phyloP scores from a whole-genome alignment of 495 filamentous ascomycete genomes.

The Clohesyomyces aquaticus region DNA sequence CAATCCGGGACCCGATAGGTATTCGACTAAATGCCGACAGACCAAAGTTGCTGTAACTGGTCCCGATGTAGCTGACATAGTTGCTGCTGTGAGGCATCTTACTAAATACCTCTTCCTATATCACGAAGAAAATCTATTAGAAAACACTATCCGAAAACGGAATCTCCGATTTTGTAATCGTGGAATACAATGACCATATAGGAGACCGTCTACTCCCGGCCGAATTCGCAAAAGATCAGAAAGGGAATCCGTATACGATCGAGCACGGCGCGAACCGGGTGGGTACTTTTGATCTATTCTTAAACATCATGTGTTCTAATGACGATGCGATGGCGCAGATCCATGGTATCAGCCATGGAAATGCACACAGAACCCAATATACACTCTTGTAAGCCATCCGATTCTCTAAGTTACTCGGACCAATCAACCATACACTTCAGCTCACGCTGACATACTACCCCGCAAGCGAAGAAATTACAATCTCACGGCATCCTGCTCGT shows the following conservation, averaged over 20 bases:
- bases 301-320: not conserved
- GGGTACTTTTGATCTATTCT: too few relatives aligned
- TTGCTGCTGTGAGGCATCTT: constrained; percentile 68
- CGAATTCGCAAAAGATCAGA: constrained; percentile 63
- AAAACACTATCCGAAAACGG: constrained; percentile 64
- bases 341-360: constrained; percentile 61
- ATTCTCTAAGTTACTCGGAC: not conserved
- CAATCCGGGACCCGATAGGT: not conserved
- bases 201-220: constrained; percentile 62
- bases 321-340: constrained; percentile 50
- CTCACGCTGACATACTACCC: constrained; percentile 47
- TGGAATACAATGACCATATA: constrained; percentile 65
- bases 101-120: not conserved
- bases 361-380: constrained; percentile 67
- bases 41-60: constrained; percentile 40
- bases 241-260: not conserved
- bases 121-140: constrained; percentile 25
- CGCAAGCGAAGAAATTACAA: constrained; percentile 53
- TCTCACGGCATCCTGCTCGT: constrained; percentile 66
- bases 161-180: constrained; percentile 66
- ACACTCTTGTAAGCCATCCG: constrained; percentile 55
- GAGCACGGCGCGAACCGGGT: not conserved
- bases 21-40: not conserved
- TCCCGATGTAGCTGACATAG: constrained; percentile 67
- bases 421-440: not conserved